These are phyloP conservation scores for Mollisia scopiformis DNA, from an alignment of 2,329 filamentous ascomycete species.

Conservation along the genomic window DNA sequence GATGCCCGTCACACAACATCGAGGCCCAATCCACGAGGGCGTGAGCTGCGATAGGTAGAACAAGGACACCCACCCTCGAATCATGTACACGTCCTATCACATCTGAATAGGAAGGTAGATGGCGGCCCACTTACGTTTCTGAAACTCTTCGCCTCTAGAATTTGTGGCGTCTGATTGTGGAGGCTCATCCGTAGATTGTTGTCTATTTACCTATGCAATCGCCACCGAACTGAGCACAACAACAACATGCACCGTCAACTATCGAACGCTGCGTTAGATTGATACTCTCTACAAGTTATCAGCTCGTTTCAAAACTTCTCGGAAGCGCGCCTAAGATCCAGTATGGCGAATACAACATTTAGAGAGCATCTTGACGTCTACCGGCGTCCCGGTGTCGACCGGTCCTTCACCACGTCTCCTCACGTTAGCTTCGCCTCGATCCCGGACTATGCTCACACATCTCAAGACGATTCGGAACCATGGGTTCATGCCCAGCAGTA, in stretches of 20 bases:
- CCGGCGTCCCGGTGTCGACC: neutral
- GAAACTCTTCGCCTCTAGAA: too few relatives aligned
- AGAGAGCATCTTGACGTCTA: neutral
- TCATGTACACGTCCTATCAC: too few relatives aligned
- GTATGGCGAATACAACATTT: neutral
- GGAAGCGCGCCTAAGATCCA: neutral
- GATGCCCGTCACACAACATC: too few relatives aligned
- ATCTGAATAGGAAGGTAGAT: too few relatives aligned
- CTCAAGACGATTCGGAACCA: neutral
- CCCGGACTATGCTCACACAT: neutral
- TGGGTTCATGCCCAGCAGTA: neutral
- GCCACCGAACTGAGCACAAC: neutral
- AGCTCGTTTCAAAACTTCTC: neutral
- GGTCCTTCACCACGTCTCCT: neutral
- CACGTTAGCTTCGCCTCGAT: neutral
- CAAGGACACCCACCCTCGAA: too few relatives aligned
- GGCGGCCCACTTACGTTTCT: too few relatives aligned
- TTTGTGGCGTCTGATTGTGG: too few relatives aligned
- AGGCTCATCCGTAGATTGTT: too few relatives aligned
- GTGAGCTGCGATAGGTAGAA: too few relatives aligned
- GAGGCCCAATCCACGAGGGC: too few relatives aligned
- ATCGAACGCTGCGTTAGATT: neutral
- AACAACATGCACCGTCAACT: neutral
- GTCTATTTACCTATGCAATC: too few relatives aligned
- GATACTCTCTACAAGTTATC: neutral